phyloP scores from a whole-genome alignment of 768 basidiomycete genomes.

The Albatrellus ellisii region DNA sequence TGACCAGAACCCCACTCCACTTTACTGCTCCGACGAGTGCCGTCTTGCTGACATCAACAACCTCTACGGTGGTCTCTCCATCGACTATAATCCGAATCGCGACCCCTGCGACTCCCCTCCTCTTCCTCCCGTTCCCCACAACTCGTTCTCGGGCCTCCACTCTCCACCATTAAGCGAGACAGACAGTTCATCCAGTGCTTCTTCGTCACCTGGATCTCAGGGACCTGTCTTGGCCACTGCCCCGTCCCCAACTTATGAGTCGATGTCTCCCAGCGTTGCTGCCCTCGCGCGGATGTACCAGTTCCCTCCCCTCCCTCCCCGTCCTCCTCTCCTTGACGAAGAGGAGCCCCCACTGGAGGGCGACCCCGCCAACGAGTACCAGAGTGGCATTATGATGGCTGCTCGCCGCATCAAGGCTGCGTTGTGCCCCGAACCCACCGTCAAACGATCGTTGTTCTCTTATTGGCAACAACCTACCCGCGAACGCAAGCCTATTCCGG shows the following conservation, averaged over 20 bases:
- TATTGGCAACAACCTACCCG: slow-evolving; percentile 17
- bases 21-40: slow-evolving; percentile 79
- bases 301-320: slow-evolving; percentile 42
- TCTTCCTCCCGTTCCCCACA: slow-evolving; percentile 28
- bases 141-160: slow-evolving; percentile 26
- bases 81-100: slow-evolving; percentile 35
- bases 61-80: slow-evolving; percentile 24
- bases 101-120: slow-evolving; percentile 24
- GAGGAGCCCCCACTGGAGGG: slow-evolving; percentile 12
- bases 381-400: slow-evolving; percentile 59
- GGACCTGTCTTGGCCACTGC: slow-evolving; percentile 8
- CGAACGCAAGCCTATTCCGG: slow-evolving; percentile 35
- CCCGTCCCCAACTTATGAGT: slow-evolving; percentile 11
- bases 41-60: slow-evolving; percentile 40
- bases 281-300: slow-evolving; percentile 28
- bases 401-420: slow-evolving; percentile 38
- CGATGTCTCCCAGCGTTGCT: slow-evolving; percentile 18
- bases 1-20: slow-evolving; percentile 66
- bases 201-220: slow-evolving; percentile 13
- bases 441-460: slow-evolving; percentile 16
- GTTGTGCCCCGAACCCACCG: slow-evolving; percentile 27
- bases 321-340: slow-evolving; percentile 28
- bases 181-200: slow-evolving; percentile 16
- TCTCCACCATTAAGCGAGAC: too few species aligned
- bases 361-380: slow-evolving; percentile 27